These are phyloP conservation scores for Alternaria gaisen DNA, from an alignment of 2,329 filamentous ascomycete species.

Conservation along the genomic window DNA sequence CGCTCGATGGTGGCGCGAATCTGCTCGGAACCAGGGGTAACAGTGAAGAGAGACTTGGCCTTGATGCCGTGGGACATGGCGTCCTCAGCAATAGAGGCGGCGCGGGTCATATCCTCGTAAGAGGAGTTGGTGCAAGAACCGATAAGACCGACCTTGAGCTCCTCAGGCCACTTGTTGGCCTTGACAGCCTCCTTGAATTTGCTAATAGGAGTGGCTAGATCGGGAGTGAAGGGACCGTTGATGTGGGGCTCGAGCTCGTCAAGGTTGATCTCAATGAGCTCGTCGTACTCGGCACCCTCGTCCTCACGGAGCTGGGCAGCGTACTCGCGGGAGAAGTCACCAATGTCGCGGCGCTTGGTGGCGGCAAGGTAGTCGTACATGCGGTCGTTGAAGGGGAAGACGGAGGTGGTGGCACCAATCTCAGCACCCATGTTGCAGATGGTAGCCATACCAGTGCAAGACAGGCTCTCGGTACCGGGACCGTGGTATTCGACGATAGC, in stretches of 20 bases:
- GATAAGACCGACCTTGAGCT: constrained; percentile 95
- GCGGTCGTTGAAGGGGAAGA: constrained; percentile 98
- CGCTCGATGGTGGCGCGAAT: constrained; percentile 86
- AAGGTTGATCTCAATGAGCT: constrained; percentile 96
- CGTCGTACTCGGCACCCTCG: constrained; percentile 91
- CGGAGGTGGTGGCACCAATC: constrained; percentile 84
- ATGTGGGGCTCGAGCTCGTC: constrained; percentile 95
- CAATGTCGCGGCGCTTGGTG: constrained; percentile 90
- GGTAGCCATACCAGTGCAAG: constrained; percentile 87
- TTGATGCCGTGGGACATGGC: constrained; percentile 93
- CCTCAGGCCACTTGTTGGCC: constrained; percentile 94
- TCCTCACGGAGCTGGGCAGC: constrained; percentile 87
- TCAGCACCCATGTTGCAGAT: constrained; percentile 66
- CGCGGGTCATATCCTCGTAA: constrained; percentile 91
- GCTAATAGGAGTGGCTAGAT: constrained; percentile 96
- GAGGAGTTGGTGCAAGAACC: constrained; percentile 97
- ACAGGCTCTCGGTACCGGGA: constrained; percentile 77
- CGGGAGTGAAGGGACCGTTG: constrained; percentile 98
- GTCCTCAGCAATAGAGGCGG: constrained; percentile 88
- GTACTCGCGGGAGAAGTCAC: constrained; percentile 86
- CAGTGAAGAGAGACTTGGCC: constrained; percentile 90
- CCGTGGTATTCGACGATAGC: constrained; percentile 82
- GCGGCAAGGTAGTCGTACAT: constrained; percentile 96
- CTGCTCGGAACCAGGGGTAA: constrained; percentile 97
- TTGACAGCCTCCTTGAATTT: constrained; percentile 96